Evolutionary conservation across 257 asterid genomes (phyloP).

Genomic region (Jasminum sambac): DNA sequence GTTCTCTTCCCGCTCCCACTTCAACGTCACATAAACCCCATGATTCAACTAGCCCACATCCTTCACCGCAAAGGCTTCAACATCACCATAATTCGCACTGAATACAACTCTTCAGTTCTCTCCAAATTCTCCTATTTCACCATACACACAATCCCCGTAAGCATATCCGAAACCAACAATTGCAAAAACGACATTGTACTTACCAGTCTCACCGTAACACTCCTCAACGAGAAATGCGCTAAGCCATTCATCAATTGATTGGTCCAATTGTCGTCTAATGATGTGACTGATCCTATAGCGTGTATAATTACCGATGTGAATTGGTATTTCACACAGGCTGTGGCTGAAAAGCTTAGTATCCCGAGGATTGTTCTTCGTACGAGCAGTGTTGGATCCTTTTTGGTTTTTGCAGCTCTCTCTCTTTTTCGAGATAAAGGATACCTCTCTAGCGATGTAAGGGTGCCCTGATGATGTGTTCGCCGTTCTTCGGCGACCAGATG

Average conservation of each 20-base stretch:
- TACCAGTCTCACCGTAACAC: conserved; percentile 18
- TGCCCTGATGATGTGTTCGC: too few species aligned
- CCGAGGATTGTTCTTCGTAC: conserved; percentile 48
- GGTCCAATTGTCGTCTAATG: not conserved
- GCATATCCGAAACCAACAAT: conserved; percentile 14
- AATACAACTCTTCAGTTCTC: conserved; percentile 33
- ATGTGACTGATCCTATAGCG: not conserved
- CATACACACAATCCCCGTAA: conserved; percentile 42
- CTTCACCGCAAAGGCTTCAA: conserved; percentile 44
- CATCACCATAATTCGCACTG: conserved; percentile 47
- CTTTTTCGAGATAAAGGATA: conserved; percentile 27
- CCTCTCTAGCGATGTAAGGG: conserved; percentile 37
- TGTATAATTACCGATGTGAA: conserved; percentile 33
- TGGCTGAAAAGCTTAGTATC: conserved; percentile 34
- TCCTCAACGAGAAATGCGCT: conserved; percentile 23
- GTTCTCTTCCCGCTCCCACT: conserved; percentile 52
- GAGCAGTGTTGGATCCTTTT: too few species aligned
- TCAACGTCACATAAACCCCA: conserved; percentile 62
- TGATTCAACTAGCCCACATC: conserved; percentile 61
- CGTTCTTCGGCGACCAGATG: too few species aligned
- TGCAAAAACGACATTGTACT: conserved; percentile 19
- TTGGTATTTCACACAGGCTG: conserved; percentile 32
- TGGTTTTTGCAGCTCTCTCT: conserved; percentile 30
- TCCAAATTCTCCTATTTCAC: conserved; percentile 36
- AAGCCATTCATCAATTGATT: conserved; percentile 23